Percentiles rank a stretch among this genome's conserved stretches.
phyloP scores from a whole-genome alignment of 108 stramenopile species.

The Cyclotella sp. region DNA sequence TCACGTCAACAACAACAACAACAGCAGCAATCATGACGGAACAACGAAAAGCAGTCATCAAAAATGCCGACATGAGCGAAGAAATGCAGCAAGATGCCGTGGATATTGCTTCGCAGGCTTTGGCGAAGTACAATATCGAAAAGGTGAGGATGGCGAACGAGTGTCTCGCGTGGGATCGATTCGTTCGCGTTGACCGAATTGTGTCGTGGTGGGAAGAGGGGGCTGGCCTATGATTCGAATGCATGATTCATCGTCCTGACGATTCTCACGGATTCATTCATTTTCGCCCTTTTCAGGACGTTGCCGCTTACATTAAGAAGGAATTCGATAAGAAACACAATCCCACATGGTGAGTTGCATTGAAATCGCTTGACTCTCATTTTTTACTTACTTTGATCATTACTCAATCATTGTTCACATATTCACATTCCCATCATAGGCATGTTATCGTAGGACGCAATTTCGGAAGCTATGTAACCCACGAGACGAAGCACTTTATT shows the following conservation, averaged over 20 bases:
- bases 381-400: constrained; percentile 8
- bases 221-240: background rate
- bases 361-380: background rate
- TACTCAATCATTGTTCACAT: background rate
- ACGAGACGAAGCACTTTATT: constrained; percentile 99
- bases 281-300: constrained; percentile 76
- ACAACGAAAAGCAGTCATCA: constrained; percentile 99
- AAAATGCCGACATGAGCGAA: constrained; percentile 99
- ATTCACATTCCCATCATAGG: constrained; percentile 34
- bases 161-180: background rate
- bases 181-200: too few relatives aligned
- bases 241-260: background rate
- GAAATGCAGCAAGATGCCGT: constrained; percentile 99
- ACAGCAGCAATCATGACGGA: constrained; percentile 65
- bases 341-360: constrained; percentile 93
- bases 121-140: constrained; percentile 99
- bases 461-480: constrained; percentile 94
- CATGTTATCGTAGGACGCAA: constrained; percentile 93
- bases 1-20: too few relatives aligned
- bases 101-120: constrained; percentile 98
- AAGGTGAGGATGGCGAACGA: constrained; percentile 70
- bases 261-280: constrained; percentile 1
- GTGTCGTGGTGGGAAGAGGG: too few relatives aligned
- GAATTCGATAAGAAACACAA: constrained; percentile 99
- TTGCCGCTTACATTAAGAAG: constrained; percentile 99